These are phyloP conservation scores for Mycoemilia scoparia DNA, from an alignment of 192 early-diverging fungal genomes.

Conservation along the genomic window DNA sequence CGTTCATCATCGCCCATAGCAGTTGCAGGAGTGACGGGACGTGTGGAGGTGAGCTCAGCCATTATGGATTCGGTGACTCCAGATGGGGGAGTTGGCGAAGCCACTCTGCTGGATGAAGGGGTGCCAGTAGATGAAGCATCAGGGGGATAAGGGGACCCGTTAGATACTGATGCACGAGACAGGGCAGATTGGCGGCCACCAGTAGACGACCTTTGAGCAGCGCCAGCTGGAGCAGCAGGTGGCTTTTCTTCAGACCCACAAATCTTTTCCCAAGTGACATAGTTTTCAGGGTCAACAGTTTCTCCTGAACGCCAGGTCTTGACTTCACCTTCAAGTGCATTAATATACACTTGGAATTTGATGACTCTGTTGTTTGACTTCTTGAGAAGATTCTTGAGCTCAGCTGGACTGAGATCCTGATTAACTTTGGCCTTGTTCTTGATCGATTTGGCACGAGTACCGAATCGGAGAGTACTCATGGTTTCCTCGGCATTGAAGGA, in stretches of 20 bases:
- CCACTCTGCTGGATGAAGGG: slow-evolving; percentile 13
- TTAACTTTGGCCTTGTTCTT: slow-evolving; percentile 99
- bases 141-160: slow-evolving; percentile 19
- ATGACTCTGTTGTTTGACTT: slow-evolving; percentile 66
- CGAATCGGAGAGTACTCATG: slow-evolving; percentile 82
- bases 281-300: slow-evolving; percentile 39
- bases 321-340: slow-evolving; percentile 76
- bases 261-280: slow-evolving; percentile 23
- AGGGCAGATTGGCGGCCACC: slow-evolving; percentile 1
- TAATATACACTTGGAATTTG: slow-evolving; percentile 66
- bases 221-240: slow-evolving; percentile 4
- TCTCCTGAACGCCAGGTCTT: slow-evolving; percentile 74
- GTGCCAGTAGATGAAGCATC: too few species aligned
- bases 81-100: slow-evolving; percentile 20
- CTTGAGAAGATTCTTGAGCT: slow-evolving; percentile 90
- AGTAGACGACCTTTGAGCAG: slow-evolving; percentile 12
- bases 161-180: slow-evolving; percentile 19
- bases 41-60: slow-evolving; percentile 20
- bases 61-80: slow-evolving; percentile 23
- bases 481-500: slow-evolving; percentile 97
- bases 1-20: slow-evolving; percentile 72
- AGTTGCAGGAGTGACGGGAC: slow-evolving; percentile 52
- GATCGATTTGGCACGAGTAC: slow-evolving; percentile 97
- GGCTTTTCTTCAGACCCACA: slow-evolving; percentile 10
- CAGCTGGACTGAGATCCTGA: slow-evolving; percentile 80